Evolutionary conservation across 1,139 yeast species (phyloP).

Genomic region (Hansenula lynferdii): DNA sequence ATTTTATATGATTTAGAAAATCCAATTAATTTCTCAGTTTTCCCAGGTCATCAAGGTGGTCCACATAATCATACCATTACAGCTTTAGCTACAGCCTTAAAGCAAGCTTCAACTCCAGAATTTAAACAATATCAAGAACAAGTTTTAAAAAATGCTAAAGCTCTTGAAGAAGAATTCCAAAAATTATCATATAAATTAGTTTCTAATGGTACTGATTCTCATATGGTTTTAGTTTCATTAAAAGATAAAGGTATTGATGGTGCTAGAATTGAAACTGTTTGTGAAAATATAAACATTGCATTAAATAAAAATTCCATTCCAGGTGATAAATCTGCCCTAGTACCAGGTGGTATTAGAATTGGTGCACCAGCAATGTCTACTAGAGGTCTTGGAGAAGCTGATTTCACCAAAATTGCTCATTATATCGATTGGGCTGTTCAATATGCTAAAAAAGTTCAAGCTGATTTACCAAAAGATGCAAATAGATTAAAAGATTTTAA

Average conservation of each 20-base stretch:
- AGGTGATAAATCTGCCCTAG: conserved; percentile 96
- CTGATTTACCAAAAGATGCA: conserved; percentile 72
- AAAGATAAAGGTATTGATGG: conserved; percentile 93
- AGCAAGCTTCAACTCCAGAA: conserved; percentile 90
- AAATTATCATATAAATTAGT: conserved; percentile 76
- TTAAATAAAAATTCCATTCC: conserved; percentile 97
- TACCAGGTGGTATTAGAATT: conserved; percentile 96
- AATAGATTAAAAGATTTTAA: conserved; percentile 94
- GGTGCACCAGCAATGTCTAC: conserved; percentile 99
- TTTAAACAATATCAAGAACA: conserved; percentile 86
- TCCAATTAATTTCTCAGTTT: conserved; percentile 94
- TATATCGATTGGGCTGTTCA: conserved; percentile 83
- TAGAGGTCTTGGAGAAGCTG: conserved; percentile 88
- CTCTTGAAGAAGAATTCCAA: conserved; percentile 70
- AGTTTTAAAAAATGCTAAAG: conserved; percentile 86
- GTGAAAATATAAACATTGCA: conserved; percentile 94
- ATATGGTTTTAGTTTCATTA: conserved; percentile 86
- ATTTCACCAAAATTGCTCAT: conserved; percentile 75
- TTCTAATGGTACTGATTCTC: conserved; percentile 94
- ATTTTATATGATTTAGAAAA: conserved; percentile 85
- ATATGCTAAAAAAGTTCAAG: conserved; percentile 74
- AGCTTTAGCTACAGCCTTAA: conserved; percentile 94
- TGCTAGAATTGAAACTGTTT: conserved; percentile 93
- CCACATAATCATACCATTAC: conserved; percentile 99
- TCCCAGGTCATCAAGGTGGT: conserved; percentile 99